Conservation (phyloP, 1,284 basidiomycete genomes). For the Ganoderma boninense region DNA sequence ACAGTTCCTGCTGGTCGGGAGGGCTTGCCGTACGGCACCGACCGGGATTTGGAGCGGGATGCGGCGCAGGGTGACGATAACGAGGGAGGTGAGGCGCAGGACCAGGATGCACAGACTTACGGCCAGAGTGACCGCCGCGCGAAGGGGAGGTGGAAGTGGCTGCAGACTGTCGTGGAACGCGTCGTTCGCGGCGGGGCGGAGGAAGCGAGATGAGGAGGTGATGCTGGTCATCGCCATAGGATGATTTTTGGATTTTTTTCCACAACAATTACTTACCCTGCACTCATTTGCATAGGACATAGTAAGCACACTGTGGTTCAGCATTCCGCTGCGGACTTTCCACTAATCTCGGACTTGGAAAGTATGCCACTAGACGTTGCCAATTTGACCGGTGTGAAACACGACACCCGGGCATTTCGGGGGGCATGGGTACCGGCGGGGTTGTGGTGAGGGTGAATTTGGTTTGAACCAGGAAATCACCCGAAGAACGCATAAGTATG, state of each 20-base stretch:
- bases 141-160: slow-evolving; percentile 48
- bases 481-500: neutral
- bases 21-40: slow-evolving; percentile 24
- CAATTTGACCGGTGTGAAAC: neutral
- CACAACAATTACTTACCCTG: neutral
- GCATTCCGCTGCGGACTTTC: neutral
- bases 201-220: slow-evolving; percentile 9
- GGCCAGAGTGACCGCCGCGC: slow-evolving; percentile 16
- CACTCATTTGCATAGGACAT: neutral
- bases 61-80: slow-evolving; percentile 11
- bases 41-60: slow-evolving; percentile 8
- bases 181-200: slow-evolving; percentile 19
- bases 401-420: neutral
- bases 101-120: neutral
- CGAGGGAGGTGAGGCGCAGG: neutral
- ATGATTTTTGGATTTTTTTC: neutral
- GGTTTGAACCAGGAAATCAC: neutral
- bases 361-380: neutral
- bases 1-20: slow-evolving; percentile 9
- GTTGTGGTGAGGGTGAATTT: neutral
- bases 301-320: neutral
- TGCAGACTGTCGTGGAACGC: slow-evolving; percentile 36
- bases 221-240: slow-evolving; percentile 1
- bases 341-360: neutral
- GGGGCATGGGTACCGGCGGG: neutral